A percentile compares a stretch with the other conserved stretches of the same genome.
Evolutionary conservation across 78 protist species (phyloP).

Genomic region (Dictyostelium purpureum): DNA sequence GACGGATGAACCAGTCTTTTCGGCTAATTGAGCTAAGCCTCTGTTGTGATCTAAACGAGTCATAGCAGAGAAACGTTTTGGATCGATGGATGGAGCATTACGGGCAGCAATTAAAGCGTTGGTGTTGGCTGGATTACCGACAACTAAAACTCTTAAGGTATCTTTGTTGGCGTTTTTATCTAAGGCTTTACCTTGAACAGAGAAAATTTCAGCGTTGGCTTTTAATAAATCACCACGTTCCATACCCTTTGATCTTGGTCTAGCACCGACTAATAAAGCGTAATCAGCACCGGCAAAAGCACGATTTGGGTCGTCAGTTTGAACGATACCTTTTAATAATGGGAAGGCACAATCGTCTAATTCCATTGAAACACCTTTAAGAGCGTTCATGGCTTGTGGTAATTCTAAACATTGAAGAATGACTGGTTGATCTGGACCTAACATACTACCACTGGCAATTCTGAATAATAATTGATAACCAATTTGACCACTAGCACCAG

Average conservation of each 20-base stretch:
- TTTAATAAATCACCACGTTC: slow-evolving; percentile 74
- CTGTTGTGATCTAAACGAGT: slow-evolving; percentile 98
- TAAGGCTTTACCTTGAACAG: slow-evolving; percentile 89
- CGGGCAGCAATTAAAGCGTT: slow-evolving; percentile 87
- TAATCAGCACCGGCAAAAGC: slow-evolving; percentile 83
- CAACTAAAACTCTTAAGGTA: slow-evolving; percentile 87
- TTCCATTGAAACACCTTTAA: slow-evolving; percentile 84
- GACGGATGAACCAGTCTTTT: neutral
- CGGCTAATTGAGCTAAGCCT: slow-evolving; percentile 75
- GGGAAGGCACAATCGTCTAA: slow-evolving; percentile 85
- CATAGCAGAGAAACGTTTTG: slow-evolving; percentile 81
- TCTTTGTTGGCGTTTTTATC: slow-evolving; percentile 60
- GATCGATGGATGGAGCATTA: slow-evolving; percentile 83
- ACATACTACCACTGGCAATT: slow-evolving; percentile 84
- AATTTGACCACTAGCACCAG: slow-evolving; percentile 84
- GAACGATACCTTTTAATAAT: slow-evolving; percentile 77
- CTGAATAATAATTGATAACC: slow-evolving; percentile 76
- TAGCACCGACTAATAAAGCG: slow-evolving; percentile 94
- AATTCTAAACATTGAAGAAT: slow-evolving; percentile 82
- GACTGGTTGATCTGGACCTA: slow-evolving; percentile 86
- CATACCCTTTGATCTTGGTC: slow-evolving; percentile 93
- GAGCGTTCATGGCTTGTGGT: slow-evolving; percentile 77
- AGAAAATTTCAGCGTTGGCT: slow-evolving; percentile 93
- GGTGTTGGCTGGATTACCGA: slow-evolving; percentile 99
- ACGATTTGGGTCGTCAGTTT: slow-evolving; percentile 51